These are phyloP conservation scores for Yamadazyma diospyri DNA, from an alignment of 1,139 yeast species.

Conservation along the genomic window DNA sequence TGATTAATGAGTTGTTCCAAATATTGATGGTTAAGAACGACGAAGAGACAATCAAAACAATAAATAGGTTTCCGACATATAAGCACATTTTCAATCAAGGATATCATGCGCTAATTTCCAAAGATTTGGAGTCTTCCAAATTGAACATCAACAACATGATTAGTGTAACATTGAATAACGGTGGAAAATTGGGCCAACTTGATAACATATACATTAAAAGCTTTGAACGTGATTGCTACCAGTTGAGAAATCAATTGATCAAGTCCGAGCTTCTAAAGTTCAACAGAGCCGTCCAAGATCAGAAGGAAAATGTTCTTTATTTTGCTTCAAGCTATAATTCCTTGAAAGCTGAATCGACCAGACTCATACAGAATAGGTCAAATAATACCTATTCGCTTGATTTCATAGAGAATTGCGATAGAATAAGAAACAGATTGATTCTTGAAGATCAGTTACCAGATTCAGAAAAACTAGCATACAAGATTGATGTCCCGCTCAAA, in stretches of 20 bases:
- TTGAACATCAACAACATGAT: conserved; percentile 33
- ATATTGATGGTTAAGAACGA: conserved; percentile 34
- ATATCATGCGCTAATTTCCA: conserved; percentile 20
- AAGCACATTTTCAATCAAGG: conserved; percentile 25
- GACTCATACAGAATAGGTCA: conserved; percentile 24
- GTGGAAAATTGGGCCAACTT: conserved; percentile 39
- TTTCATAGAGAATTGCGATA: conserved; percentile 61
- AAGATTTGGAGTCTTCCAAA: conserved; percentile 20
- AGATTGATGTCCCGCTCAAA: conserved; percentile 38
- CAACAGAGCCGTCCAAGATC: conserved; percentile 58
- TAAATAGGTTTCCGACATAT: conserved; percentile 31
- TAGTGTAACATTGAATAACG: conserved; percentile 31
- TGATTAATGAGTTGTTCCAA: conserved; percentile 29
- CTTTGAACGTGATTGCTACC: conserved; percentile 46
- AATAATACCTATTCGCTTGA: conserved; percentile 46
- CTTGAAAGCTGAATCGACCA: conserved; percentile 39
- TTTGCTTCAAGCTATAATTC: conserved; percentile 45
- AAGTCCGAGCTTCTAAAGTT: conserved; percentile 47
- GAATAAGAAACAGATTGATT: conserved; percentile 58
- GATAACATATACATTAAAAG: conserved; percentile 34
- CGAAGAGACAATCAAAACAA: conserved; percentile 29
- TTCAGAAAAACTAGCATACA: conserved; percentile 40
- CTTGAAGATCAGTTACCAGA: conserved; percentile 49
- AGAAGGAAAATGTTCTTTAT: conserved; percentile 55
- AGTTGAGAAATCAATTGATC: conserved; percentile 41